phyloP scores from a whole-genome alignment of 805 yeast species.

The Peterozyma xylosa region DNA sequence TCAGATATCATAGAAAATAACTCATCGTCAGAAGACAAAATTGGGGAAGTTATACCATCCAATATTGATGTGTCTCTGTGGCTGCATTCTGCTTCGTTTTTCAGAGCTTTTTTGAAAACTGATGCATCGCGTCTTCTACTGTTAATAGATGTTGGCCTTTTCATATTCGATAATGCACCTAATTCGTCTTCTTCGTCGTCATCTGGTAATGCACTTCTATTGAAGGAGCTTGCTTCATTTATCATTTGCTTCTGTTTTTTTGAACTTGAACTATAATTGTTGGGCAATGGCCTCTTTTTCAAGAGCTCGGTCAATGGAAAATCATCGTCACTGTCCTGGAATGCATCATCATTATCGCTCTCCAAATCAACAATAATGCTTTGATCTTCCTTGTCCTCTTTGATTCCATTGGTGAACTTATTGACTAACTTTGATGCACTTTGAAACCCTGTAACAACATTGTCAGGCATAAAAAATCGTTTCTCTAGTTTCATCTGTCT shows the following conservation, averaged over 20 bases:
- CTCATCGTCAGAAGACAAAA: background rate
- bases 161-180: background rate
- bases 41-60: background rate
- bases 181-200: conserved; percentile 8
- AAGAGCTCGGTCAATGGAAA: background rate
- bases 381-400: conserved; percentile 3
- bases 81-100: background rate
- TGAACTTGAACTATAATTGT: background rate
- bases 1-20: background rate
- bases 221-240: background rate
- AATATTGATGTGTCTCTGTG: background rate
- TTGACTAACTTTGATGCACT: conserved; percentile 41
- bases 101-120: background rate
- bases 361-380: conserved; percentile 8
- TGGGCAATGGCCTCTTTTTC: background rate
- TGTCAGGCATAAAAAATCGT: conserved; percentile 66
- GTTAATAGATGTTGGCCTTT: background rate
- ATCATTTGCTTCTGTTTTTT: background rate
- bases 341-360: conserved; percentile 3
- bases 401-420: conserved; percentile 10
- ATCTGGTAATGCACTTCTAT: background rate
- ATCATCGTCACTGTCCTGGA: conserved; percentile 6
- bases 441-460: conserved; percentile 58
- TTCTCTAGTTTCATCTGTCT: conserved; percentile 21
- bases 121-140: background rate